Percentiles rank a stretch among this genome's conserved stretches.
Evolutionary conservation across 352 stramenopile species (phyloP).

Genomic region (Globisporangium apiculatum): DNA sequence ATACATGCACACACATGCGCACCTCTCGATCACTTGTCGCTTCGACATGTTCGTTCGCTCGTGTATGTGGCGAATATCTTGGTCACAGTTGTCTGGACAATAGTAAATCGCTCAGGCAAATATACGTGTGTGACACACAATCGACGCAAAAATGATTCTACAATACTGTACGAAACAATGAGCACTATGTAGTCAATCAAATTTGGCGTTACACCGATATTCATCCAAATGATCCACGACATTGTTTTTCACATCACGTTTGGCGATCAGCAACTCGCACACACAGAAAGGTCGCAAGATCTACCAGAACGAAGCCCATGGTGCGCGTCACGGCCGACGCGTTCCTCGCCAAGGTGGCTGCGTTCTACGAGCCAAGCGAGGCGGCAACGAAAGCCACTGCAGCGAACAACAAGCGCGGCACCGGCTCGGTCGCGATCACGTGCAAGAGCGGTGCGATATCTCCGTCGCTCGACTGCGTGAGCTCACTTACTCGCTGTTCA

Average conservation of each 20-base stretch:
- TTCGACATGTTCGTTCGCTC: conserved; percentile 2
- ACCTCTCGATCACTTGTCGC: conserved; percentile 41
- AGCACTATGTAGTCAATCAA: too few species aligned
- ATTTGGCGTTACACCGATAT: too few species aligned
- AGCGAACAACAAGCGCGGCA: conserved; percentile 10
- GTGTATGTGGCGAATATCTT: background rate
- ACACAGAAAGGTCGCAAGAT: too few species aligned
- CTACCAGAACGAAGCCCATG: conserved; percentile 13
- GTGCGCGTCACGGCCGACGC: conserved; percentile 51
- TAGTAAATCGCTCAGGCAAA: background rate
- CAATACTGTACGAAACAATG: too few species aligned
- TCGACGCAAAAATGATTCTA: too few species aligned
- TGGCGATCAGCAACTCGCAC: too few species aligned
- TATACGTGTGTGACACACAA: too few species aligned
- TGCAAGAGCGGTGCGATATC: conserved; percentile 51
- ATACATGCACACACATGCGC: background rate
- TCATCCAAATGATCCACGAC: too few species aligned
- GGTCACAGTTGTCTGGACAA: background rate
- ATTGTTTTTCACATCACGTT: too few species aligned
- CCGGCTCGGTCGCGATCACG: conserved; percentile 48
- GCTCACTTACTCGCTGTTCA: too few species aligned
- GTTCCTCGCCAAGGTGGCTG: conserved; percentile 56
- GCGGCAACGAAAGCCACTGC: background rate
- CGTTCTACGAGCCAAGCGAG: conserved; percentile 31
- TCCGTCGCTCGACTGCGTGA: too few species aligned